Percentiles rank a stretch among this genome's conserved stretches.
Evolutionary conservation across 78 protist species (phyloP).

Genomic region (Monocercomonoides exilis): DNA sequence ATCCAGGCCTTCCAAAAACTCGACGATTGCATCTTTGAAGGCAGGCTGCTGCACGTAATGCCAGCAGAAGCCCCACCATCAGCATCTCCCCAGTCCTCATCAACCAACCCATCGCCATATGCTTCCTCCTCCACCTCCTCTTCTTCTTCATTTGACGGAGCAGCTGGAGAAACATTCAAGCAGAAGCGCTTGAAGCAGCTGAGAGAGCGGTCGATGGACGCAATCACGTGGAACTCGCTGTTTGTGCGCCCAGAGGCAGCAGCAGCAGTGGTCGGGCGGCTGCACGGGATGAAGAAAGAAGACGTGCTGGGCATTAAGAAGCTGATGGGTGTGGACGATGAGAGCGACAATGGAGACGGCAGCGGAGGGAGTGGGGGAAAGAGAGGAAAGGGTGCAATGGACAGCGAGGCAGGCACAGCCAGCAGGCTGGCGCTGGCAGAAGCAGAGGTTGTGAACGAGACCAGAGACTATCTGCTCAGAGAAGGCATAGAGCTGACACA

Average conservation of each 20-base stretch:
- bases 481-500: background rate
- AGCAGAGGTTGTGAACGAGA: slow-evolving; percentile 1
- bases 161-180: background rate
- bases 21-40: slow-evolving; percentile 5
- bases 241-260: background rate
- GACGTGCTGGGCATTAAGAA: background rate
- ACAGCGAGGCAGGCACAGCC: background rate
- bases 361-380: no score
- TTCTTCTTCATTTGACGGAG: background rate
- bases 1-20: slow-evolving; percentile 10
- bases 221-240: background rate
- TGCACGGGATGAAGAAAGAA: background rate
- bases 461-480: background rate
- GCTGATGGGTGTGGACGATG: no score
- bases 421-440: slow-evolving; percentile 4
- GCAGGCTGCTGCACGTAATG: slow-evolving; percentile 18
- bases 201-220: background rate
- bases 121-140: background rate
- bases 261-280: background rate
- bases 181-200: background rate
- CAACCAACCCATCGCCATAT: background rate
- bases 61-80: slow-evolving; percentile 6
- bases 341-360: background rate
- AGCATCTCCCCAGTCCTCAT: background rate
- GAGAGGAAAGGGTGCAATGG: background rate